Evolutionary conservation across 2,329 filamentous ascomycete species (phyloP), one percentile per base, ranked within the genome.

Genomic region (Colletotrichum liaoningense): DNA sequence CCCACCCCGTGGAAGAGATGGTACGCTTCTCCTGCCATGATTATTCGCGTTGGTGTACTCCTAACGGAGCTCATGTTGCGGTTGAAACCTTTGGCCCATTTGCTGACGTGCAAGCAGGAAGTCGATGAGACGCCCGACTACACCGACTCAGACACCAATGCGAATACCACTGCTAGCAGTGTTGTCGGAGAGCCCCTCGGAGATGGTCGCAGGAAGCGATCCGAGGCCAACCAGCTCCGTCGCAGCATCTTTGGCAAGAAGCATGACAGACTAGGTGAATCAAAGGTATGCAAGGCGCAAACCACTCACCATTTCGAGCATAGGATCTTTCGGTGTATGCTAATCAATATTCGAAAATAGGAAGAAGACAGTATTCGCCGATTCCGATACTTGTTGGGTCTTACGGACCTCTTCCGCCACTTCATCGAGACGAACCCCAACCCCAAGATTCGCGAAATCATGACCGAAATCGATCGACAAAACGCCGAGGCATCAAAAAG

Each of bases 341-440:
- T 69, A 30, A 60, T 28, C 9, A 12, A 19, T 4, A 14, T 24
- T 4, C 35, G 2, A 28, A 69, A 46, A 30, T n/a, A 96, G 94
- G 96, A 98, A 86, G 94, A 98, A 87, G 96, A 98, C 80, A 97
- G 95, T 0, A 94, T 98, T 80, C 92, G 96, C 78, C 90, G 97
- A 81, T 99, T 99, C 82, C 93, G 95, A 76, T 99, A 99, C 82
- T 90, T 99, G 1, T 90, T 99, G 16, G 97, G 97, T 30, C 88
- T 99, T 65, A 99, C 97, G 19, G 97, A 99, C 80, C 88, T 99
- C 24, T 99, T 99, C 86, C 95, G 97, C 76, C 97, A 99, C 84
- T 99, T 99, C 83, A 99, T 99, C 84, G 95, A 98, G 81, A 95
- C 95, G 9, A 99, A 98, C 80, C 96, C 95, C 5, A 95, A 99